phyloP scores from a whole-genome alignment of 495 filamentous ascomycete species.

The Mytilinidion resinicola region DNA sequence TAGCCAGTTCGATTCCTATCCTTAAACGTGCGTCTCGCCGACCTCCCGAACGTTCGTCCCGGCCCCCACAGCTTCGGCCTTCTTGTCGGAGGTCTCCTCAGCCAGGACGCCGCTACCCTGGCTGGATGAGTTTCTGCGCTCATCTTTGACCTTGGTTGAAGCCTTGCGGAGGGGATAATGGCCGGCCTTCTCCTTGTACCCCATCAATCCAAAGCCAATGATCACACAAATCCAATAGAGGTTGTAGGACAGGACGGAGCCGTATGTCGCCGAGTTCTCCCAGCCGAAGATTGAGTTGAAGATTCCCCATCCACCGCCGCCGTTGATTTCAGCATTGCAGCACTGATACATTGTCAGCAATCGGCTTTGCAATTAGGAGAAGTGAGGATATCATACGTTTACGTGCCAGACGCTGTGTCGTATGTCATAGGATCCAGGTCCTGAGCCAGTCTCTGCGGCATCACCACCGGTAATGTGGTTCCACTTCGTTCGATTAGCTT shows the following conservation, averaged over 20 bases:
- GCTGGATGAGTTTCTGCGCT: not conserved
- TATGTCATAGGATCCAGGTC: slow-evolving; percentile 86
- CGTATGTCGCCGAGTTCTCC: slow-evolving; percentile 84
- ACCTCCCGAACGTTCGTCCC: not conserved
- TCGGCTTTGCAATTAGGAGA: not conserved
- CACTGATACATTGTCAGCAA: slow-evolving; percentile 45
- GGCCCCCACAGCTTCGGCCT: not conserved
- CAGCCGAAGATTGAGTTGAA: slow-evolving; percentile 82
- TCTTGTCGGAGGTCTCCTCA: not conserved
- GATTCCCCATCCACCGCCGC: slow-evolving; percentile 81
- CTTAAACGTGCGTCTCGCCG: not conserved
- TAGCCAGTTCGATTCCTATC: not conserved
- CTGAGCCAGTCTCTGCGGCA: slow-evolving; percentile 64
- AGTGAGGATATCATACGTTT: slow-evolving; percentile 51
- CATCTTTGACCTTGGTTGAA: not conserved
- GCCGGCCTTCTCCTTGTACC: slow-evolving; percentile 61
- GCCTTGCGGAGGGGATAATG: slow-evolving; percentile 55
- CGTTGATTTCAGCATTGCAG: slow-evolving; percentile 64
- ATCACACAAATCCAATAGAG: slow-evolving; percentile 75
- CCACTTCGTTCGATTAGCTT: slow-evolving; percentile 44
- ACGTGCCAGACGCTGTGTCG: slow-evolving; percentile 82
- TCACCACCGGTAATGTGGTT: slow-evolving; percentile 64
- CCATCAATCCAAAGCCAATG: slow-evolving; percentile 52
- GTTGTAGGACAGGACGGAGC: slow-evolving; percentile 79
- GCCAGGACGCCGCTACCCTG: not conserved